Evolutionary conservation across 164 flowering plant genomes (phyloP).

Genomic region (Aristolochia californica): DNA sequence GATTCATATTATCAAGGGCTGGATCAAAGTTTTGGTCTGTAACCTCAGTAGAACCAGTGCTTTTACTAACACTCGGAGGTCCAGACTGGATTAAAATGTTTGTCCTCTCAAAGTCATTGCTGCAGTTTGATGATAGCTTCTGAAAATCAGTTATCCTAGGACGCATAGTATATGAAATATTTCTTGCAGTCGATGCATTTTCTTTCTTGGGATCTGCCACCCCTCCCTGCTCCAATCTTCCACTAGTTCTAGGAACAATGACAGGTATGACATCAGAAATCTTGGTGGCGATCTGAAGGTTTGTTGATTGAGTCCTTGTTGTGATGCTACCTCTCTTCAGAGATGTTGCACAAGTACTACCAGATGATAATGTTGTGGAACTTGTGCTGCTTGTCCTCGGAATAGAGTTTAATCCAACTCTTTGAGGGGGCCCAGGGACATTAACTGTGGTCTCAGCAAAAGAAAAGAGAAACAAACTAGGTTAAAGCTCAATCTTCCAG

Average conservation of each 20-base stretch:
- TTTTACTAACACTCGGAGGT: constrained; percentile 17
- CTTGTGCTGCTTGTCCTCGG: constrained; percentile 26
- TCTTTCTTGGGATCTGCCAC: constrained; percentile 59
- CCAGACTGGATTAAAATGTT: constrained; percentile 30
- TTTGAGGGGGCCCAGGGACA: constrained; percentile 79
- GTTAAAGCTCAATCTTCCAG: constrained; percentile 1
- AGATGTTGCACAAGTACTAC: constrained; percentile 20
- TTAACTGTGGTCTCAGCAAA: constrained; percentile 48
- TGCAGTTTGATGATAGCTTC: constrained; percentile 33
- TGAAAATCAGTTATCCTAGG: constrained; percentile 44
- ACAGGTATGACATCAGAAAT: constrained; percentile 66
- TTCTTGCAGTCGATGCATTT: constrained; percentile 31
- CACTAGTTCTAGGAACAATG: constrained; percentile 26
- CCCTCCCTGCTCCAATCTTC: constrained; percentile 13
- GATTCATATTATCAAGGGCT: constrained; percentile 23
- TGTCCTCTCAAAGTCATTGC: constrained; percentile 46
- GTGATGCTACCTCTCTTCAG: constrained; percentile 31
- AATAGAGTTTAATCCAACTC: constrained; percentile 30
- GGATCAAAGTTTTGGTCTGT: constrained; percentile 32
- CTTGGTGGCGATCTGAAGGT: constrained; percentile 34
- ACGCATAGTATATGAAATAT: constrained; percentile 41
- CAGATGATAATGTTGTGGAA: constrained; percentile 25
- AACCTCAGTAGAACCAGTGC: constrained; percentile 26
- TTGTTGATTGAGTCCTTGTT: constrained; percentile 38
- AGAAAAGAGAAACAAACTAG: not conserved